Base-by-base conservation (phyloP, 768 basidiomycete genomes). In the Suillus plorans region DNA sequence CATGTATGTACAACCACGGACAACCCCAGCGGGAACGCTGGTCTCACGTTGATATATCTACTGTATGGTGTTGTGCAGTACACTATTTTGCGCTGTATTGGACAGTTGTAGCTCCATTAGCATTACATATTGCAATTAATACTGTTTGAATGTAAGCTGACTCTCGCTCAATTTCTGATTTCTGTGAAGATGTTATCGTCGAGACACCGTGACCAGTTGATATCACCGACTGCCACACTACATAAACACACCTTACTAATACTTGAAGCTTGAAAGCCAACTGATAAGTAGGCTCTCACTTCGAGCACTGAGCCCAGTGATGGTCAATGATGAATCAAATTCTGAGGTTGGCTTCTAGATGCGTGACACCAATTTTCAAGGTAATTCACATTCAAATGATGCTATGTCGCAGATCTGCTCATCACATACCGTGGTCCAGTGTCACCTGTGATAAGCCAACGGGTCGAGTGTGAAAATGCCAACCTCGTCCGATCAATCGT, bases 91-190 rank as follows among this genome's bases (percentile, higher is more conserved):
- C 65, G 50, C 7, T 76, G 71, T 76, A 76, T 63, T 45, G 67
- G 69, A 68, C 66, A 69, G 61, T 63, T 76, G 74, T 76, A 76
- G 66, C 66, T 67, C 66, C 76, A 76, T 63, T 34, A 25, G 62
- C 62, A 57, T 25, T 63, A 34, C 55, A 52, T 47, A 57, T 55
- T 66, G 25, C 45, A 20, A 50, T 56, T 52, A 39, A 58, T 49
- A 58, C 45, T 57, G 61, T 34, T 67, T 31, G 3, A 6, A 31
- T 22, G 60, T n/a, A 34, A 34, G 18, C 47, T 31, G 41, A 37
- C n/a, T 31, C 3, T 28, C 31, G 31, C 31, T n/a, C 37, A 13
- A 39, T 39, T 39, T 39, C 39, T 39, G 25, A n/a, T 47, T 47
- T 47, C n/a, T 20, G 10, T 4, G 20, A 6, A 49, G 10, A 14